A percentile compares a stretch with the other conserved stretches of the same genome.
Evolutionary conservation across 352 stramenopile genomes (phyloP).

Genomic region (Globisporangium paroecandrum): DNA sequence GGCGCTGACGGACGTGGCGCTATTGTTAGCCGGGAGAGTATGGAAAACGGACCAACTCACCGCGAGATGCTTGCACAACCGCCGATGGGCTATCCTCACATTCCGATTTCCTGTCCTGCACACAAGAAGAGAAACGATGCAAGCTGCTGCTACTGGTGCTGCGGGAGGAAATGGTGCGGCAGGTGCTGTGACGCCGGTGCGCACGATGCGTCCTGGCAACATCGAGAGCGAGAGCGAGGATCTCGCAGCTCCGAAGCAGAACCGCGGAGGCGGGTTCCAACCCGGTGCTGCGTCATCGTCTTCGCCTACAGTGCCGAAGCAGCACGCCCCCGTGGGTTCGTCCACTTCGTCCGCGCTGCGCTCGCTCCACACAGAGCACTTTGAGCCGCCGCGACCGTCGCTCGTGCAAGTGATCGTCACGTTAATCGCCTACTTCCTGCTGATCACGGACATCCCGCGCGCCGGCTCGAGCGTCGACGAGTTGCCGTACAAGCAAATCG

Average conservation of each 20-base stretch:
- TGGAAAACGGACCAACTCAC: neutral
- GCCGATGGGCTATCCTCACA: neutral
- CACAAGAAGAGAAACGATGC: neutral
- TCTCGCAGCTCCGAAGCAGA: neutral
- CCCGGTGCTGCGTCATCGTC: neutral
- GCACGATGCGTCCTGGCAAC: neutral
- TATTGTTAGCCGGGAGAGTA: neutral
- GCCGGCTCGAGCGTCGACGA: conserved; percentile 32
- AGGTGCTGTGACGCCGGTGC: conserved; percentile 9
- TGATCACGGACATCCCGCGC: conserved; percentile 42
- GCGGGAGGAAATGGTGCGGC: neutral
- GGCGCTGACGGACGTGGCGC: neutral
- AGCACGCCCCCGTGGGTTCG: neutral
- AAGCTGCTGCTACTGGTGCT: neutral
- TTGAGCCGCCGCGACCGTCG: conserved; percentile 18
- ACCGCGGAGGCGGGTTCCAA: neutral
- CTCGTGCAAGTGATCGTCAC: conserved; percentile 29
- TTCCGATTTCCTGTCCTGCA: neutral
- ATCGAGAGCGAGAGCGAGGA: conserved; percentile 12
- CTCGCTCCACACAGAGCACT: conserved; percentile 20
- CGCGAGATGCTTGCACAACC: neutral
- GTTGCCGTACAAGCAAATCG: conserved; percentile 40
- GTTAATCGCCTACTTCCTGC: conserved; percentile 43
- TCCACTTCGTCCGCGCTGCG: conserved; percentile 12
- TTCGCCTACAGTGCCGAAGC: neutral